Percentiles rank a stretch among this genome's conserved stretches.
These are phyloP conservation scores for Hymenoscyphus infarciens DNA, from an alignment of 2,329 filamentous ascomycete genomes.

Conservation along the genomic window DNA sequence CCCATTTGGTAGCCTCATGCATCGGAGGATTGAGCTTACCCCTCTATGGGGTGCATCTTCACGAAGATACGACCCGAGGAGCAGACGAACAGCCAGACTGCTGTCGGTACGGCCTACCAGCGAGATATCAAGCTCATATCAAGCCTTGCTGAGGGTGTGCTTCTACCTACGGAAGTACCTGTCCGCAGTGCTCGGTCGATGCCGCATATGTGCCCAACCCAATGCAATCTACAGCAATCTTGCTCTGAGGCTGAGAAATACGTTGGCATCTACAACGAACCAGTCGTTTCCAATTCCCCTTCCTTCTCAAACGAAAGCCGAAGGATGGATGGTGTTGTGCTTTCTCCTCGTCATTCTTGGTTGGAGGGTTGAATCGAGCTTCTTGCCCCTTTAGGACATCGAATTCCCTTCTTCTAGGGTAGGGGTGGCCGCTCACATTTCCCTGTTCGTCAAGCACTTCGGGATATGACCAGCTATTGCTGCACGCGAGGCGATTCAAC, in stretches of 20 bases:
- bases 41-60: neutral
- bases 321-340: neutral
- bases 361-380: constrained; percentile 7
- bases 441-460: neutral
- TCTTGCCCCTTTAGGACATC: constrained; percentile 5
- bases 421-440: neutral
- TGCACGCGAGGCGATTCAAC: neutral
- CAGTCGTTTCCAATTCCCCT: neutral
- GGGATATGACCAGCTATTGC: constrained; percentile 1
- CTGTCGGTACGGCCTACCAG: no score
- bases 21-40: constrained; percentile 1
- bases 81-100: no score
- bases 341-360: neutral
- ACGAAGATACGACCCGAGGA: no score
- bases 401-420: neutral
- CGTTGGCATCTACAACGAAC: neutral
- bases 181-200: neutral
- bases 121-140: neutral
- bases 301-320: neutral
- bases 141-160: neutral
- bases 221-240: constrained; percentile 2
- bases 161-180: no score
- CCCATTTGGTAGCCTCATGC: neutral
- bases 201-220: neutral
- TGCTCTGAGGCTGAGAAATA: constrained; percentile 6